Evolutionary conservation across 306 rosid species (phyloP).

Genomic region (Cucurbita ficifolia): DNA sequence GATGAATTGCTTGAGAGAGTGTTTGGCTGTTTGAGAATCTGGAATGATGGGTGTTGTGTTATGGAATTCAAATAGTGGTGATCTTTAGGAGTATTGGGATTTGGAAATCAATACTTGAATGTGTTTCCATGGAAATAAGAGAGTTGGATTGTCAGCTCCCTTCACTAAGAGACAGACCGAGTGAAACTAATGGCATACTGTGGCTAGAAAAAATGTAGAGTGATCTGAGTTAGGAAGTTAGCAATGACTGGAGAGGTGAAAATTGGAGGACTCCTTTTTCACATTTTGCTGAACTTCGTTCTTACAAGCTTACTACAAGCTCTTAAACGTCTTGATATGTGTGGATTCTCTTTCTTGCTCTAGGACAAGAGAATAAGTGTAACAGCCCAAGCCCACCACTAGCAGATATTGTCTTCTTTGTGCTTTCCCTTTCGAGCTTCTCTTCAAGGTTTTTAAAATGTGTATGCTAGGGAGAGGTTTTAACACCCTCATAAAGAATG

Average conservation of each 20-base stretch:
- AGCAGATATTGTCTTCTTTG: too few species aligned
- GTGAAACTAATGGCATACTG: neutral
- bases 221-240: neutral
- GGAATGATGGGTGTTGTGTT: neutral
- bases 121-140: neutral
- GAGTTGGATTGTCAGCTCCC: neutral
- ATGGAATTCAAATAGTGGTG: neutral
- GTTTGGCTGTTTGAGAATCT: neutral
- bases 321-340: neutral
- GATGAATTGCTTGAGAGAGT: slow-evolving; percentile 5
- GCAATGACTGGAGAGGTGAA: neutral
- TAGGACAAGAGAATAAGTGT: neutral
- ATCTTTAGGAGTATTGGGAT: neutral
- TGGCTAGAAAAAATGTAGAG: neutral
- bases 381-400: too few species aligned
- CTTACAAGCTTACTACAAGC: neutral
- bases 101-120: neutral
- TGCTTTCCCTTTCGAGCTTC: too few species aligned
- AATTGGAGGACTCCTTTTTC: neutral
- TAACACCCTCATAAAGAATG: too few species aligned
- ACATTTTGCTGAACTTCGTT: neutral
- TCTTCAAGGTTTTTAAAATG: too few species aligned
- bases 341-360: neutral
- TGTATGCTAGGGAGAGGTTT: too few species aligned
- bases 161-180: neutral